Conservation (phyloP, 805 yeast genomes). For the Candida boleticola region DNA sequence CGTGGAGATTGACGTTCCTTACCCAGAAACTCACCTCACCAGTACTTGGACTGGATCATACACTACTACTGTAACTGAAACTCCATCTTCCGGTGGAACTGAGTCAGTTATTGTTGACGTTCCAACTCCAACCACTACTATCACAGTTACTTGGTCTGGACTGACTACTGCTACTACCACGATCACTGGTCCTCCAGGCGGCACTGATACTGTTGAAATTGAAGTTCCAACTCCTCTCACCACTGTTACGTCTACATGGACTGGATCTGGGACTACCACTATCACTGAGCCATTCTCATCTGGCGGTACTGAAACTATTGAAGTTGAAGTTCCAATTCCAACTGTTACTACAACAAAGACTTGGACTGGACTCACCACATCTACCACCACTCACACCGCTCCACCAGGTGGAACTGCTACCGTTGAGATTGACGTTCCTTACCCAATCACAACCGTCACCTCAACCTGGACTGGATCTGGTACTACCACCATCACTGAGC, state of each 20-base stretch:
- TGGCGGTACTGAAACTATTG: constrained; percentile 10
- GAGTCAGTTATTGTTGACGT: constrained; percentile 11
- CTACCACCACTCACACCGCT: constrained; percentile 3
- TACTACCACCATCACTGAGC: constrained; percentile 5
- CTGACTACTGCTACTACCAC: no score
- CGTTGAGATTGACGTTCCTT: not conserved
- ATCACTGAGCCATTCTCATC: constrained; percentile 7
- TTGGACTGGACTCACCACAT: constrained; percentile 12
- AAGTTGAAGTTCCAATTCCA: no score
- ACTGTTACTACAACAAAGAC: no score
- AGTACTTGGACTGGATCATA: no score
- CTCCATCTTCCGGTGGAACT: constrained; percentile 10
- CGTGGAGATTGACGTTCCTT: constrained; percentile 3
- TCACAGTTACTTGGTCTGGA: no score
- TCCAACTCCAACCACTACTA: constrained; percentile 18
- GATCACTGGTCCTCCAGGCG: no score
- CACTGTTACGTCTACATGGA: constrained; percentile 9
- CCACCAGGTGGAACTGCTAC: constrained; percentile 1
- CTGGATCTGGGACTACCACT: constrained; percentile 10
- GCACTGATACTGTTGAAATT: no score
- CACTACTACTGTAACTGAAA: no score
- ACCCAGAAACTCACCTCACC: no score
- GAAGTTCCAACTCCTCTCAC: constrained; percentile 3
- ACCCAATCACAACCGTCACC: constrained; percentile 7
- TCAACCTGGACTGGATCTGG: constrained; percentile 9